phyloP scores from a whole-genome alignment of 164 flowering plant species.

The Stephania yunnanensis region DNA sequence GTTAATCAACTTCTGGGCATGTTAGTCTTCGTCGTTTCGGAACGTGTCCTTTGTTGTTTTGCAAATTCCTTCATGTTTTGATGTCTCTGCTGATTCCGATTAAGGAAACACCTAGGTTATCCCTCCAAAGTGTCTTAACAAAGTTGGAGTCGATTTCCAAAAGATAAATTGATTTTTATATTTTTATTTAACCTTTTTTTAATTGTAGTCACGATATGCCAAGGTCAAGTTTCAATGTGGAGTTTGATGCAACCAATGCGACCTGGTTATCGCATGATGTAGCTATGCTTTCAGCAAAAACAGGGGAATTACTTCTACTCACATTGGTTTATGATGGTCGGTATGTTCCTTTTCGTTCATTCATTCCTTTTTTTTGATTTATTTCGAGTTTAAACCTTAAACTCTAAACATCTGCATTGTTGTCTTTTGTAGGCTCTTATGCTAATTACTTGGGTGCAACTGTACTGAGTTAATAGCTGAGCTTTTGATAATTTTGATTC shows the following conservation, averaged over 20 bases:
- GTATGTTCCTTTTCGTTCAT: slow-evolving; percentile 28
- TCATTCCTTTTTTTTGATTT: background rate
- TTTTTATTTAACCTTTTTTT: background rate
- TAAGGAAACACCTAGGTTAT: no score
- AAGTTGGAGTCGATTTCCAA: no score
- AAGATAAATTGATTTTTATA: no score
- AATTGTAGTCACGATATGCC: slow-evolving; percentile 80
- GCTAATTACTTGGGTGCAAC: background rate
- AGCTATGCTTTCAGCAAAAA: slow-evolving; percentile 86
- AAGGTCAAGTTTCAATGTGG: slow-evolving; percentile 71
- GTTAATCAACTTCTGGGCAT: background rate
- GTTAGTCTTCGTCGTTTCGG: background rate
- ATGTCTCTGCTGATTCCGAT: background rate
- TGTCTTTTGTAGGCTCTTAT: background rate
- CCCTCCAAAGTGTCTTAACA: background rate
- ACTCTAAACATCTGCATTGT: background rate
- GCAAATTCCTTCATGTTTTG: background rate
- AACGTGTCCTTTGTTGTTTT: background rate
- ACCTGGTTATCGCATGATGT: slow-evolving; percentile 83
- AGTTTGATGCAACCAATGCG: slow-evolving; percentile 93
- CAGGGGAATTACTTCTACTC: slow-evolving; percentile 82
- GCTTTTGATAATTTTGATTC: background rate
- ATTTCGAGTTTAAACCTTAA: no score
- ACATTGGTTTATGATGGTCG: slow-evolving; percentile 87
- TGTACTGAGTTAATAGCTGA: background rate